Conservation (phyloP, 106 monocot genomes). For the Phalaenopsis equestris region DNA sequence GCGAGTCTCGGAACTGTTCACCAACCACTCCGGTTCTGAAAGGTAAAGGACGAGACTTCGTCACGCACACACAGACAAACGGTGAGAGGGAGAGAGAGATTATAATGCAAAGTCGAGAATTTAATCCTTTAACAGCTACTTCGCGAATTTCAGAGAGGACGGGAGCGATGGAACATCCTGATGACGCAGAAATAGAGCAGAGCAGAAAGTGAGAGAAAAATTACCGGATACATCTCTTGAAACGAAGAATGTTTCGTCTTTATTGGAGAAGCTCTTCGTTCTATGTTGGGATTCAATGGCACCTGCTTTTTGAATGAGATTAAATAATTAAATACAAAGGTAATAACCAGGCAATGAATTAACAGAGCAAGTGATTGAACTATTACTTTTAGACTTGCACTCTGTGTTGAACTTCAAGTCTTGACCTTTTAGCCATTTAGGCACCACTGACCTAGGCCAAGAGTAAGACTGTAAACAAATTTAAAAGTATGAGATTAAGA, state of each 20-base stretch:
- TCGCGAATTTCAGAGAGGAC: neutral
- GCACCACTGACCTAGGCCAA: slow-evolving; percentile 3
- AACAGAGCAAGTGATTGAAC: slow-evolving; percentile 1
- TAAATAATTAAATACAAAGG: neutral
- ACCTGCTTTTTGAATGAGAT: neutral
- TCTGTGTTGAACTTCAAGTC: neutral
- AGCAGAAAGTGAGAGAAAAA: neutral
- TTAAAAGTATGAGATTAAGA: neutral
- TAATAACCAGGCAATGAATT: neutral
- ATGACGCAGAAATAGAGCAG: slow-evolving; percentile 2
- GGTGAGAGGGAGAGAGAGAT: neutral
- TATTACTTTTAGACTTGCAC: neutral
- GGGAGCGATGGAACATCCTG: neutral
- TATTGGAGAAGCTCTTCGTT: slow-evolving; percentile 2
- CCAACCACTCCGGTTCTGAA: slow-evolving; percentile 8
- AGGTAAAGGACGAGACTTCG: neutral
- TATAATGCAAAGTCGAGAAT: neutral
- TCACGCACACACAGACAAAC: neutral
- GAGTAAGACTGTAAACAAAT: slow-evolving; percentile 1
- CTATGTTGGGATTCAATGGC: neutral
- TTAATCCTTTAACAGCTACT: neutral
- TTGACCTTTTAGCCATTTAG: neutral
- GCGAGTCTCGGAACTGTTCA: neutral
- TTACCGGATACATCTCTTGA: slow-evolving; percentile 4
- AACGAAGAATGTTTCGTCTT: neutral